Base-by-base conservation (phyloP, 202 grass and related monocot genomes). In the Cymbopogon flexuosus region DNA sequence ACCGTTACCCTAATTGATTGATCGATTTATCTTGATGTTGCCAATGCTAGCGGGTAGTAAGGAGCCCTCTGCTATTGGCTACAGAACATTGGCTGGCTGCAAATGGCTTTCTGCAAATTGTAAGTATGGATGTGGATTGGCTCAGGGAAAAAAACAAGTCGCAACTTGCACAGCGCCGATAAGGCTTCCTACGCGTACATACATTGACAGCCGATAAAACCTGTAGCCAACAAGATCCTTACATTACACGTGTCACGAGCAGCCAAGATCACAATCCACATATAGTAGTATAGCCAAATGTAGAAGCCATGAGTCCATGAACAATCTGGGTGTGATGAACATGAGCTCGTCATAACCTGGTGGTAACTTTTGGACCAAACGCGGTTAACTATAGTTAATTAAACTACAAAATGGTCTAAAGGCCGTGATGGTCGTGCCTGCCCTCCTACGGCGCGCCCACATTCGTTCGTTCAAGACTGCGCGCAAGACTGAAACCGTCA, bases 21-120 rank as follows among this genome's bases (percentile, higher is more conserved):
- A 42, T 77, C n/a, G n/a, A n/a, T 70, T 29, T 29, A 27, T 10
- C 23, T 83, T 79, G 49, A 15, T 69, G 51, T 73, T 15, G 79
- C 66, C 85, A 59, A 72, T 63, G 43, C 18, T 47, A 43, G 3
- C 23, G 36, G 3, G 11, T 24, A 67, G 30, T 51, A 36, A 52
- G 61, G 10, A 68, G 3, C 11, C 24, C 43, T 7, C 54, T 64
- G 9, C 23, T 37, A 65, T 77, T 67, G 67, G 9, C 13, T 2
- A 18, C 4, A 37, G n/a, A 42, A 57, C 24, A 68, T 22, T 51
- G 31, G 31, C 5, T 49, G 30, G n/a, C 5, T 29, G 22, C 8
- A 12, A 4, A 57, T 84, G 36, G 18, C 4, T 40, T 30, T 36
- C 2, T 14, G 59, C 22, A 61, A 56, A 56, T 10, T 56, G 52